Conservation (phyloP, 352 stramenopile species). For the Bremia lactucae region DNA sequence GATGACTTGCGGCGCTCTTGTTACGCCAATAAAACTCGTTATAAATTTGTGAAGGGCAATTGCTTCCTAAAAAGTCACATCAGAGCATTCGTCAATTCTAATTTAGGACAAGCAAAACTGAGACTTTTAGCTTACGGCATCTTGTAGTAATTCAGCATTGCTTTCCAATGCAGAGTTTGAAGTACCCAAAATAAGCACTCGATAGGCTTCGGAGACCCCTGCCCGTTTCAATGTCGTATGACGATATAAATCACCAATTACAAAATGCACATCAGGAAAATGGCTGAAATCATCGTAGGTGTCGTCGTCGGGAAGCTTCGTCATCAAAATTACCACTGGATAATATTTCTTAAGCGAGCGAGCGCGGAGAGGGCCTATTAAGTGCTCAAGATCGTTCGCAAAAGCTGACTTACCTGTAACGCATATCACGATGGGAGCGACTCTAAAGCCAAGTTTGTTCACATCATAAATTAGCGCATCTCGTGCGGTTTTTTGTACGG, state of each 20-base stretch:
- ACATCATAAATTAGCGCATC: constrained; percentile 48
- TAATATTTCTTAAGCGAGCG: constrained; percentile 59
- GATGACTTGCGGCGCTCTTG: constrained; percentile 51
- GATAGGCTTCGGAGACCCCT: constrained; percentile 50
- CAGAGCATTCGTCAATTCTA: constrained; percentile 4
- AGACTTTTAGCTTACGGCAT: constrained; percentile 39
- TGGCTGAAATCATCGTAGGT: constrained; percentile 56
- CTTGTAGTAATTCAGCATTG: constrained; percentile 58
- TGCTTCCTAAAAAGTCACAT: constrained; percentile 28
- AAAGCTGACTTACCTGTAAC: constrained; percentile 47
- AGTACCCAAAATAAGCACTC: constrained; percentile 64
- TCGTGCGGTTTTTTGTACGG: constrained; percentile 21
- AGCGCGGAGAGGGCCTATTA: constrained; percentile 61
- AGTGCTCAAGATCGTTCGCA: constrained; percentile 63
- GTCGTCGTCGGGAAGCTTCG: constrained; percentile 43
- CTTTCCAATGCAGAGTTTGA: constrained; percentile 44
- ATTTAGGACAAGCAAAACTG: too few species aligned
- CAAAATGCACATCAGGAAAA: constrained; percentile 64
- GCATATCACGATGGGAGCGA: constrained; percentile 62
- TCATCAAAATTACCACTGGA: constrained; percentile 56
- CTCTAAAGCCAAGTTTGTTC: constrained; percentile 31
- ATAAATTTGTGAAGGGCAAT: constrained; percentile 82
- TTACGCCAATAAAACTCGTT: constrained; percentile 45
- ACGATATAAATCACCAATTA: constrained; percentile 54
- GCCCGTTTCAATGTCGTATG: constrained; percentile 46